phyloP scores from a whole-genome alignment of 306 rosid genomes.

The Astragalus glycyphyllos region DNA sequence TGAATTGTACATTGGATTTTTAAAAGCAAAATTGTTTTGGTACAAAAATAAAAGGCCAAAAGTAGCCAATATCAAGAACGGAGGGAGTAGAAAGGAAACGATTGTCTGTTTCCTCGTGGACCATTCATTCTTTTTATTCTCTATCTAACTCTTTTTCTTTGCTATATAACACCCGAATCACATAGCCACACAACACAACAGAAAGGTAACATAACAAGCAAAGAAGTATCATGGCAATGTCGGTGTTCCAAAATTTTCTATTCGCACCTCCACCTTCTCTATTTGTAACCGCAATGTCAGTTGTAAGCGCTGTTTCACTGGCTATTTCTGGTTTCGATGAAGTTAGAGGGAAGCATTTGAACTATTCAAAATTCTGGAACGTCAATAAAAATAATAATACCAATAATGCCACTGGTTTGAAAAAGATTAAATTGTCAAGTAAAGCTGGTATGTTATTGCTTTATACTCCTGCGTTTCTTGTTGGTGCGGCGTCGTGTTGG shows the following conservation, averaged over 20 bases:
- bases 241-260: slow-evolving; percentile 35
- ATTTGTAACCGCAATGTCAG: slow-evolving; percentile 56
- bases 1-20: no score
- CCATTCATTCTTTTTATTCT: no score
- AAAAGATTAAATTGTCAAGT: slow-evolving; percentile 48
- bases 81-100: no score
- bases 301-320: slow-evolving; percentile 38
- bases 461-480: slow-evolving; percentile 72
- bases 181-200: no score
- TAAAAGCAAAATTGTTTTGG: no score
- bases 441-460: slow-evolving; percentile 64
- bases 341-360: slow-evolving; percentile 61
- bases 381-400: neutral
- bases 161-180: no score
- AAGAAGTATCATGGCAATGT: slow-evolving; percentile 25
- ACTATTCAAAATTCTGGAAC: slow-evolving; percentile 72
- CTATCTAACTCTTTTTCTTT: no score
- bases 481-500: slow-evolving; percentile 53
- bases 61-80: no score
- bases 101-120: no score
- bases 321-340: slow-evolving; percentile 54
- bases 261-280: slow-evolving; percentile 64
- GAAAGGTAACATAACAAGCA: no score
- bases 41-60: no score
- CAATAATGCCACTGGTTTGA: neutral